phyloP scores from a whole-genome alignment of 768 basidiomycete genomes.

The Nidularia pulvinata region DNA sequence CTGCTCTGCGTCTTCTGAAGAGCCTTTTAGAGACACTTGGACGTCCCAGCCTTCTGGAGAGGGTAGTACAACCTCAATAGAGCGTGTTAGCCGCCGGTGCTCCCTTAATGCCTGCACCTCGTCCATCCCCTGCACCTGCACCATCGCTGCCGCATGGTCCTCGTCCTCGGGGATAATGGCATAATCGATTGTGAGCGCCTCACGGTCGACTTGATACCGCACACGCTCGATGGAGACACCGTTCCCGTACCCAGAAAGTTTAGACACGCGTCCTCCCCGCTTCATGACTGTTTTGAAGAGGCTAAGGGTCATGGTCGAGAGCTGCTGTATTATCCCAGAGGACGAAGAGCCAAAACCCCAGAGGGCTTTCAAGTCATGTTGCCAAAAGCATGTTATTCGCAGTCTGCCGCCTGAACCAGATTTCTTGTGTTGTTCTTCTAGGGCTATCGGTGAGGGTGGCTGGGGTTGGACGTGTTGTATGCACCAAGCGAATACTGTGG shows the following conservation, averaged over 20 bases:
- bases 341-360: slow-evolving; percentile 78
- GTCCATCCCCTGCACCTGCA: slow-evolving; percentile 47
- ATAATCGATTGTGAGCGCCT: slow-evolving; percentile 83
- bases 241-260: slow-evolving; percentile 75
- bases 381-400: slow-evolving; percentile 92
- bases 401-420: slow-evolving; percentile 33
- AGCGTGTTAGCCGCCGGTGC: slow-evolving; percentile 66
- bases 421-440: slow-evolving; percentile 27
- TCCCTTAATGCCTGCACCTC: slow-evolving; percentile 68
- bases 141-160: slow-evolving; percentile 32
- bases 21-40: slow-evolving; percentile 73
- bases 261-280: slow-evolving; percentile 74
- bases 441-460: slow-evolving; percentile 22
- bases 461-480: slow-evolving; percentile 65
- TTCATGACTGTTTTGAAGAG: slow-evolving; percentile 80
- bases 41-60: slow-evolving; percentile 85
- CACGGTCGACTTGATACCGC: slow-evolving; percentile 79
- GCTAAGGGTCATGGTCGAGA: slow-evolving; percentile 84
- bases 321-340: slow-evolving; percentile 66
- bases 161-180: slow-evolving; percentile 79
- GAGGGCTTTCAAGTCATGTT: slow-evolving; percentile 86
- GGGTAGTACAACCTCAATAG: slow-evolving; percentile 82
- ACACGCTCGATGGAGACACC: slow-evolving; percentile 81
- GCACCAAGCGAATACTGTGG: slow-evolving; percentile 87
- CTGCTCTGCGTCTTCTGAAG: slow-evolving; percentile 67